Evolutionary conservation across 148 eudicot species (phyloP).

Genomic region (Nepenthes gracilis): DNA sequence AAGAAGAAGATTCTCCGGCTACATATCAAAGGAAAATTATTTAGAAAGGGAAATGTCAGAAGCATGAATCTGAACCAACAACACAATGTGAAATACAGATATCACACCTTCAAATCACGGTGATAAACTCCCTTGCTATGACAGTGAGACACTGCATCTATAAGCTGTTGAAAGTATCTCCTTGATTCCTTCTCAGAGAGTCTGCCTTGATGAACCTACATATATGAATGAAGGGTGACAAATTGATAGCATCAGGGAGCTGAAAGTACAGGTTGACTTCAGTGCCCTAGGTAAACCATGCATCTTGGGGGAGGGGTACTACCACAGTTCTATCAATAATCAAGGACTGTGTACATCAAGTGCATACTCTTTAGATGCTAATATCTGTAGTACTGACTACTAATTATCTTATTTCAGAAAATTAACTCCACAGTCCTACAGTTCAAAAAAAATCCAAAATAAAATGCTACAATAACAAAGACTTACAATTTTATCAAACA

Average conservation of each 20-base stretch:
- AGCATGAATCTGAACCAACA: not conserved
- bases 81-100: not conserved
- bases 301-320: too few species aligned
- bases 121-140: slow-evolving; percentile 94
- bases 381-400: too few species aligned
- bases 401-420: too few species aligned
- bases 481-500: slow-evolving; percentile 91
- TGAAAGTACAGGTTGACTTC: too few species aligned
- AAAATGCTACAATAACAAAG: slow-evolving; percentile 4
- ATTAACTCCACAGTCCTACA: too few species aligned
- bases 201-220: slow-evolving; percentile 70
- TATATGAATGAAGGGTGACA: slow-evolving; percentile 11
- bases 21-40: slow-evolving; percentile 6
- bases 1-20: slow-evolving; percentile 98
- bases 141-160: slow-evolving; percentile 90
- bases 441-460: not conserved
- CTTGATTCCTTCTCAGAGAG: slow-evolving; percentile 74
- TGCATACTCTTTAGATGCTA: too few species aligned
- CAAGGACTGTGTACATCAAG: too few species aligned
- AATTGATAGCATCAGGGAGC: not conserved
- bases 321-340: too few species aligned
- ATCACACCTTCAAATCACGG: slow-evolving; percentile 81
- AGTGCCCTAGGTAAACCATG: too few species aligned
- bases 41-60: not conserved
- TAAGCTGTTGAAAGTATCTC: slow-evolving; percentile 87